Conservation (phyloP, 2,329 filamentous ascomycete genomes). For the Magnaporthiopsis poae region DNA sequence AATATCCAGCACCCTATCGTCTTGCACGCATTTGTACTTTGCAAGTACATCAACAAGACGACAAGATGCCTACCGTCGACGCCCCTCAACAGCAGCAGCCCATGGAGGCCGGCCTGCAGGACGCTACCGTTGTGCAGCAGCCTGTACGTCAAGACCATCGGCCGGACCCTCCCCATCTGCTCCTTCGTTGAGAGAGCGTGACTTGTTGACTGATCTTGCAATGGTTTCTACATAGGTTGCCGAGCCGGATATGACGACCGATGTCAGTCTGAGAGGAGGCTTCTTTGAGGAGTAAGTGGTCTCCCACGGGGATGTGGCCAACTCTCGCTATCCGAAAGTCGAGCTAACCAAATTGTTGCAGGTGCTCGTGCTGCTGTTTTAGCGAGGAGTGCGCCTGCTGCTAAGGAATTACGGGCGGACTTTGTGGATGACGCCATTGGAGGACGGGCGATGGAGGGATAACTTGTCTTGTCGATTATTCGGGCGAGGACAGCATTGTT, state of each 20-base stretch:
- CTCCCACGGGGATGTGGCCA: neutral
- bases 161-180: neutral
- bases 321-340: neutral
- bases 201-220: neutral
- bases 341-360: neutral
- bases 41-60: neutral
- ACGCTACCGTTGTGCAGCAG: constrained; percentile 20
- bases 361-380: constrained; percentile 21
- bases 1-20: neutral
- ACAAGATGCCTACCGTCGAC: constrained; percentile 21
- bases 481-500: no score
- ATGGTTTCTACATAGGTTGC: constrained; percentile 13
- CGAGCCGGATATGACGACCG: constrained; percentile 17
- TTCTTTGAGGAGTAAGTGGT: constrained; percentile 19
- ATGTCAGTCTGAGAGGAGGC: constrained; percentile 20
- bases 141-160: constrained; percentile 16
- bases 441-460: neutral
- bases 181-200: neutral
- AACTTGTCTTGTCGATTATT: no score
- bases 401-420: constrained; percentile 10
- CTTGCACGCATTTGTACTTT: neutral
- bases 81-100: constrained; percentile 21
- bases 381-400: constrained; percentile 21
- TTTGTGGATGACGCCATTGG: neutral
- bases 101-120: constrained; percentile 19